Conservation (phyloP, 2,329 filamentous ascomycete genomes). For the Claviceps maximensis region DNA sequence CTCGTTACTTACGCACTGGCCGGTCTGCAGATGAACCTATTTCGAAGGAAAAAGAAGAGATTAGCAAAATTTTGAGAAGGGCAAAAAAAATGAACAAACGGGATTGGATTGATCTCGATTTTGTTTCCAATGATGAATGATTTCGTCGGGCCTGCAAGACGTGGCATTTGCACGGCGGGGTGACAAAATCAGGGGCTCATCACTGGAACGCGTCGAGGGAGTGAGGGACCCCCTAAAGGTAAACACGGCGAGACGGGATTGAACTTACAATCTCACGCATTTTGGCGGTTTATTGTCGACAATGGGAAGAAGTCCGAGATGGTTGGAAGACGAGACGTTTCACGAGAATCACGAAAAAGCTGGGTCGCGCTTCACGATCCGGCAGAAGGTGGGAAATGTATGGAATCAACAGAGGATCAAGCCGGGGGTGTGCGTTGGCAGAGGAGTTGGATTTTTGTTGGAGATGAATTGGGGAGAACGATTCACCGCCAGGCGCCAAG, state of each 20-base stretch:
- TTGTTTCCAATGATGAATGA: neutral
- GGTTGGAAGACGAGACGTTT: conserved; percentile 6
- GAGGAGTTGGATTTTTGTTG: conserved; percentile 15
- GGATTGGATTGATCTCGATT: neutral
- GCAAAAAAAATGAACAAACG: conserved; percentile 36
- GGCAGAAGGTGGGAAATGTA: conserved; percentile 11
- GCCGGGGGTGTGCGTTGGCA: conserved; percentile 7
- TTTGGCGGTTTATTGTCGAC: conserved; percentile 24
- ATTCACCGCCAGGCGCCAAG: conserved; percentile 18
- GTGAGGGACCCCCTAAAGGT: conserved; percentile 5
- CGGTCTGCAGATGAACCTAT: conserved; percentile 98
- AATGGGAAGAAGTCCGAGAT: conserved; percentile 8
- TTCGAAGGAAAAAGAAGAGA: conserved; percentile 34
- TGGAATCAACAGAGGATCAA: conserved; percentile 13
- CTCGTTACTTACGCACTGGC: conserved; percentile 83
- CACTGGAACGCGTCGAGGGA: conserved; percentile 27
- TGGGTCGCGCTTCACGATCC: conserved; percentile 22
- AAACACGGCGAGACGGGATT: conserved; percentile 3
- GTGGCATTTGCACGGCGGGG: conserved; percentile 17
- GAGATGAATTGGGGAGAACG: conserved; percentile 10
- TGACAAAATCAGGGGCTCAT: conserved; percentile 22
- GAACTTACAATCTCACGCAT: conserved; percentile 59
- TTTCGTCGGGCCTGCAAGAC: neutral
- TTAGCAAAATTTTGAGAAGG: neutral
- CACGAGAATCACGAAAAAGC: conserved; percentile 17